Percentiles rank a stretch among this genome's conserved stretches.
Evolutionary conservation across 1,284 basidiomycete genomes (phyloP).

Genomic region (Trametes hirsuta): DNA sequence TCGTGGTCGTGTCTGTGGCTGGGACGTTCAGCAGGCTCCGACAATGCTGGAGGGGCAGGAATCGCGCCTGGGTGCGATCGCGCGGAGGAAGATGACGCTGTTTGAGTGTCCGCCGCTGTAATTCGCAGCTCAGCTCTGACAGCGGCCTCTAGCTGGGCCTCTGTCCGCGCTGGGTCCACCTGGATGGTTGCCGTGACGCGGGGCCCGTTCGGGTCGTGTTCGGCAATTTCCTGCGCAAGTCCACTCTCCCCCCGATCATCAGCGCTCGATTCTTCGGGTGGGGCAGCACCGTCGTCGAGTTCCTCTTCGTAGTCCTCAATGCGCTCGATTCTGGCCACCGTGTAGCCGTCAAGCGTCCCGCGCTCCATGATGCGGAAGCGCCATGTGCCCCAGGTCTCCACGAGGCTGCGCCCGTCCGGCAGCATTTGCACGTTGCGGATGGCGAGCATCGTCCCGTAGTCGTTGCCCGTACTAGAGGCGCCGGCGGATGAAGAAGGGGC

Average conservation of each 20-base stretch:
- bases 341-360: constrained; percentile 86
- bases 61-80: constrained; percentile 16
- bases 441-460: constrained; percentile 93
- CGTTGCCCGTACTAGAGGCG: constrained; percentile 46
- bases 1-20: neutral
- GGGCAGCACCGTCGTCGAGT: constrained; percentile 53
- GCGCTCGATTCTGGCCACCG: constrained; percentile 81
- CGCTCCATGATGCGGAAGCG: constrained; percentile 87
- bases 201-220: constrained; percentile 1
- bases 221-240: constrained; percentile 15
- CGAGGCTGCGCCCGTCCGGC: constrained; percentile 87
- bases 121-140: constrained; percentile 48
- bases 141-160: constrained; percentile 35
- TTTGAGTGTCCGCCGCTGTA: constrained; percentile 14
- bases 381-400: constrained; percentile 84
- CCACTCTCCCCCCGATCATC: constrained; percentile 6
- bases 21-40: constrained; percentile 1
- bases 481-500: constrained; percentile 18
- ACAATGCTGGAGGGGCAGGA: constrained; percentile 2
- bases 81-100: constrained; percentile 14
- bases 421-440: constrained; percentile 88
- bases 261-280: constrained; percentile 36
- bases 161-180: neutral
- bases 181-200: neutral
- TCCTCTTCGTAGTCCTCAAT: constrained; percentile 59